A percentile compares a stretch with the other conserved stretches of the same genome.
These are phyloP conservation scores for Bryoerythrophyllum caledonicum DNA, from an alignment of 225 moss, liverwort and hornwort species.

Conservation along the genomic window DNA sequence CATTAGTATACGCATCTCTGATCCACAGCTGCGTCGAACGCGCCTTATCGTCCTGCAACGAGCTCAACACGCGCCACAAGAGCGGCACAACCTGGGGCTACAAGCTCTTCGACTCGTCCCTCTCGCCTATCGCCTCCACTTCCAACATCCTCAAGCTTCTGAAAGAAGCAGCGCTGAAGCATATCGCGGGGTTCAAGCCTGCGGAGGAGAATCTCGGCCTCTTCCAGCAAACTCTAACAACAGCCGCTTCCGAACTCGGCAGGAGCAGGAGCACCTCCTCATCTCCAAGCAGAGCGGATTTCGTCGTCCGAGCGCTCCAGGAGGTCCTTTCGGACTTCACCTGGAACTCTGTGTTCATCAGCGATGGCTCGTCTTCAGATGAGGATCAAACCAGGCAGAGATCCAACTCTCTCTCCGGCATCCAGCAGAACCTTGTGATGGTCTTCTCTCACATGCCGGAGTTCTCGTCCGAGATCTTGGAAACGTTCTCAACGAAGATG, in stretches of 20 bases:
- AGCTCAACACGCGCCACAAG: slow-evolving; percentile 43
- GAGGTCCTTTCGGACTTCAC: slow-evolving; percentile 57
- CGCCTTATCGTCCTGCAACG: slow-evolving; percentile 56
- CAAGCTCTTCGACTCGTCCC: slow-evolving; percentile 72
- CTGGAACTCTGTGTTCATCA: slow-evolving; percentile 58
- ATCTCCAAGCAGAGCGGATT: slow-evolving; percentile 43
- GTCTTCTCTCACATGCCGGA: slow-evolving; percentile 63
- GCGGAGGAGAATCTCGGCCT: slow-evolving; percentile 43
- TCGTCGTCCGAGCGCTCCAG: slow-evolving; percentile 50
- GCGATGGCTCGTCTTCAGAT: slow-evolving; percentile 80
- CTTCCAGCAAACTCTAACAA: slow-evolving; percentile 50
- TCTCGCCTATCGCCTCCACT: slow-evolving; percentile 51
- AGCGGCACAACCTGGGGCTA: slow-evolving; percentile 59
- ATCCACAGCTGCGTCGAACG: slow-evolving; percentile 59
- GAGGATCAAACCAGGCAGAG: slow-evolving; percentile 49
- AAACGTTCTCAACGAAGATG: slow-evolving; percentile 39
- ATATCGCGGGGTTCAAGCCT: slow-evolving; percentile 46
- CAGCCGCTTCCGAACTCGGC: slow-evolving; percentile 31
- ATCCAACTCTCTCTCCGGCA: slow-evolving; percentile 13
- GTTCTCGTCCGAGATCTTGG: slow-evolving; percentile 20
- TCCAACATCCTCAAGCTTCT: slow-evolving; percentile 39
- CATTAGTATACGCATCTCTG: slow-evolving; percentile 46
- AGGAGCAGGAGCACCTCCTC: slow-evolving; percentile 6
- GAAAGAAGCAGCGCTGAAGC: slow-evolving; percentile 13
- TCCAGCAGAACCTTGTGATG: slow-evolving; percentile 54